A percentile compares a stretch with the other conserved stretches of the same genome.
These are phyloP conservation scores for Aspergillus sp. DNA, from an alignment of 2,329 filamentous ascomycete genomes.

Conservation along the genomic window DNA sequence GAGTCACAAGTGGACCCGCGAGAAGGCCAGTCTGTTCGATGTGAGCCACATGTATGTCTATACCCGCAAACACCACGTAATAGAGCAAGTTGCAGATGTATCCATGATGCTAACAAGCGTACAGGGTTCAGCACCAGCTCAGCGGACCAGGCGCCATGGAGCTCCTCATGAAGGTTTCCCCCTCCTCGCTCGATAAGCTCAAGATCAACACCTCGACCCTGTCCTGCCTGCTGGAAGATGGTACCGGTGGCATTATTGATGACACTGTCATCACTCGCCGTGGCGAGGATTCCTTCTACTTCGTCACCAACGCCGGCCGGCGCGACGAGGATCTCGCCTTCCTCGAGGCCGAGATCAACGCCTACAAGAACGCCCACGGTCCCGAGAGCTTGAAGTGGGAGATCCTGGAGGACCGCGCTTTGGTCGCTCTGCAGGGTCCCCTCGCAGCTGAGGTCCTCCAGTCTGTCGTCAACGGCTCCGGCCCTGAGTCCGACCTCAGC, in stretches of 20 bases:
- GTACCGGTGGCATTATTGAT: conserved; percentile 87
- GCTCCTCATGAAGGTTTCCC: conserved; percentile 83
- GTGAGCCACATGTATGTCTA: conserved; percentile 83
- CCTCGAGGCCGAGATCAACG: conserved; percentile 66
- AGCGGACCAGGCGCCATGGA: conserved; percentile 74
- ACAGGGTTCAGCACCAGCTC: conserved; percentile 76
- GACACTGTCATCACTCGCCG: conserved; percentile 88
- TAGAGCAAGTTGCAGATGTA: background rate
- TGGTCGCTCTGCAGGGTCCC: conserved; percentile 89
- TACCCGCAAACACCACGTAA: background rate
- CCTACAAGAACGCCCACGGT: conserved; percentile 56
- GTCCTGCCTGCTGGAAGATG: conserved; percentile 76
- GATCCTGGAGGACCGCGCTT: conserved; percentile 68
- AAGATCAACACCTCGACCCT: conserved; percentile 71
- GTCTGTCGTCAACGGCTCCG: conserved; percentile 56
- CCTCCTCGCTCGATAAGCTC: conserved; percentile 67
- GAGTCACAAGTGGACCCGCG: conserved; percentile 86
- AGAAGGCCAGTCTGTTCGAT: conserved; percentile 88
- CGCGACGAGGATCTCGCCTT: conserved; percentile 84
- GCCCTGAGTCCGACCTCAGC: conserved; percentile 55
- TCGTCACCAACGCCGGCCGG: conserved; percentile 94
- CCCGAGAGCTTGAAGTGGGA: conserved; percentile 63
- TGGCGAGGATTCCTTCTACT: conserved; percentile 74
- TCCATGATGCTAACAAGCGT: background rate
- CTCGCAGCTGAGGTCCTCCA: conserved; percentile 68